Conservation (phyloP, 805 yeast species). For the Barnettozyma californica region DNA sequence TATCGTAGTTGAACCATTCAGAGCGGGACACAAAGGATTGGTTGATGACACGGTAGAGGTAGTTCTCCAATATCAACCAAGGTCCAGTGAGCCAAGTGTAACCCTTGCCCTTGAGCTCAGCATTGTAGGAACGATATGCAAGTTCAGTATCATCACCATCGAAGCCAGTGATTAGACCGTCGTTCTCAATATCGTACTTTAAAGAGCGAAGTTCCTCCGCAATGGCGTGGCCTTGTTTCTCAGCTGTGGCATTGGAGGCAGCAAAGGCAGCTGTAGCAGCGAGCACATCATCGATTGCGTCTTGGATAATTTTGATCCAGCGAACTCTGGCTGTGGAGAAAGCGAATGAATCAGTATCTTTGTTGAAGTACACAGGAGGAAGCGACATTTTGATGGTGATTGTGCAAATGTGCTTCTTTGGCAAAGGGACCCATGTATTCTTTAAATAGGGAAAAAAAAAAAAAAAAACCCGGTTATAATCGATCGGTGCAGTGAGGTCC, state of each 20-base stretch:
- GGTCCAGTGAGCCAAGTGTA: conserved; percentile 80
- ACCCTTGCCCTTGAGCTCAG: conserved; percentile 31
- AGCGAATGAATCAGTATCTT: conserved; percentile 77
- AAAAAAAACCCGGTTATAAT: not conserved
- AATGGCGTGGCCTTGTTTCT: conserved; percentile 46
- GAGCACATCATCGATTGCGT: conserved; percentile 58
- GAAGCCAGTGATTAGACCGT: conserved; percentile 39
- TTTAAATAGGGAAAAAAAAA: too few relatives aligned
- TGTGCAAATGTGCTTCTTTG: not conserved
- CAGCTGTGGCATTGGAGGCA: conserved; percentile 5
- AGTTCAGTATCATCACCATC: conserved; percentile 29
- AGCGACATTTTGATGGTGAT: conserved; percentile 8
- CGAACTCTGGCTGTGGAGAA: conserved; percentile 69
- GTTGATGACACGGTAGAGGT: conserved; percentile 66
- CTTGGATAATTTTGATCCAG: conserved; percentile 81
- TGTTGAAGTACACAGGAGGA: conserved; percentile 48
- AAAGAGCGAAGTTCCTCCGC: conserved; percentile 37
- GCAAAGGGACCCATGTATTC: not conserved
- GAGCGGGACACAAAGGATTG: conserved; percentile 34
- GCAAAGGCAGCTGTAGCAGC: conserved; percentile 26
- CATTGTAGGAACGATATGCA: conserved; percentile 56
- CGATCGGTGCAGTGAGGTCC: not conserved
- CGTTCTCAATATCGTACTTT: conserved; percentile 38
- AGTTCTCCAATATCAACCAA: conserved; percentile 87
- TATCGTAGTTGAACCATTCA: conserved; percentile 53